Conservation (phyloP, 306 rosid genomes). For the Oemleria cerasiformis region DNA sequence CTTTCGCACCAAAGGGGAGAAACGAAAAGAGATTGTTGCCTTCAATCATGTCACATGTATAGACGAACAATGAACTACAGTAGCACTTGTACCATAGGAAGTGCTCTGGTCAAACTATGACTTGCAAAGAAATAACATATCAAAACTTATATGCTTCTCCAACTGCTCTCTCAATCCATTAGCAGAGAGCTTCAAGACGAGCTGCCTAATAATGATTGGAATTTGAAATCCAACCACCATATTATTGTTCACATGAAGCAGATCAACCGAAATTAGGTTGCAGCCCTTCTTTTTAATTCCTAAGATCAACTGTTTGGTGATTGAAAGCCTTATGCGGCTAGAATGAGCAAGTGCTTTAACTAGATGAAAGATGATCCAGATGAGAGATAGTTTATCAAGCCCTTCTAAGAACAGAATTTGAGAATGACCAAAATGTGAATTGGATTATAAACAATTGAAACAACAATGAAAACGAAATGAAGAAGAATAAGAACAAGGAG, state of each 20-base stretch:
- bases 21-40: background rate
- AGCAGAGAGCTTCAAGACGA: too few relatives aligned
- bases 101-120: background rate
- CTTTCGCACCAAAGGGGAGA: background rate
- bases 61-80: background rate
- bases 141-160: too few relatives aligned
- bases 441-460: background rate
- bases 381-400: background rate
- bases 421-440: background rate
- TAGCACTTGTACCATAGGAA: background rate
- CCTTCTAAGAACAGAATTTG: slow-evolving; percentile 1
- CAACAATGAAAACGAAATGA: background rate
- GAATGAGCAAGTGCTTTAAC: slow-evolving; percentile 15
- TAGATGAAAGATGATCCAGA: background rate
- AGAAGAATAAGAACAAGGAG: slow-evolving; percentile 11
- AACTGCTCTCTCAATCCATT: too few relatives aligned
- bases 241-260: background rate
- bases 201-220: background rate
- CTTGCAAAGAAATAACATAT: too few relatives aligned
- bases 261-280: background rate
- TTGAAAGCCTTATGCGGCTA: background rate
- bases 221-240: background rate
- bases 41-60: background rate
- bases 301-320: background rate
- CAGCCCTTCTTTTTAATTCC: background rate